phyloP scores from a whole-genome alignment of 2,329 filamentous ascomycete genomes.

The Fusarium luffae region DNA sequence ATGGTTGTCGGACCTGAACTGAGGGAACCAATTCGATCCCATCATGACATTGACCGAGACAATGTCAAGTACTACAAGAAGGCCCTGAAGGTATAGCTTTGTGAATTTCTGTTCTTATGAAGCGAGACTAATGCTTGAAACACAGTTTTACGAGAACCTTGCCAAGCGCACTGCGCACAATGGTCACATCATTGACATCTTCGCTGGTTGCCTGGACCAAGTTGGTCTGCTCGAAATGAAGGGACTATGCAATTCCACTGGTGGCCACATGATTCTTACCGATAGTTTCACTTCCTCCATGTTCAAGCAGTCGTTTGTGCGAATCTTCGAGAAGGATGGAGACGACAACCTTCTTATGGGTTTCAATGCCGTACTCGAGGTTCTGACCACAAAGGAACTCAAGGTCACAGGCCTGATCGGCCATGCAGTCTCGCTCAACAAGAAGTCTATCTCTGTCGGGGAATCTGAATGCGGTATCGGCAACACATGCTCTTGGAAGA shows the following conservation, averaged over 20 bases:
- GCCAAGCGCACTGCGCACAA: slow-evolving; percentile 96
- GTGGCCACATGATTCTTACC: slow-evolving; percentile 97
- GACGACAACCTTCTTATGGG: slow-evolving; percentile 97
- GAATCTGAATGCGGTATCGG: slow-evolving; percentile 99
- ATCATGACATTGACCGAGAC: slow-evolving; percentile 98
- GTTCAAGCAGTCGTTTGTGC: slow-evolving; percentile 98
- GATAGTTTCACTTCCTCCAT: slow-evolving; percentile 99
- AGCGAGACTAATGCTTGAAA: slow-evolving; percentile 41
- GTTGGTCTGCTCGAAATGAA: slow-evolving; percentile 99
- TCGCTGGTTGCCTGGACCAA: slow-evolving; percentile 96
- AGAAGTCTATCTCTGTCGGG: slow-evolving; percentile 95
- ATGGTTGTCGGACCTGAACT: slow-evolving; percentile 97
- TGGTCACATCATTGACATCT: slow-evolving; percentile 96
- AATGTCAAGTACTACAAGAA: slow-evolving; percentile 99
- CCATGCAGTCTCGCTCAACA: slow-evolving; percentile 95
- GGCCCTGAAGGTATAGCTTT: slow-evolving; percentile 79
- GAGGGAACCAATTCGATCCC: slow-evolving; percentile 94
- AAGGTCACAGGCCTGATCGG: slow-evolving; percentile 98
- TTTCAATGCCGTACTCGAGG: slow-evolving; percentile 96
- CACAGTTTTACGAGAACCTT: slow-evolving; percentile 90
- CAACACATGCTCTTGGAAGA: slow-evolving; percentile 99
- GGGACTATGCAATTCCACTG: slow-evolving; percentile 92
- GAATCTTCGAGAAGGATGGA: slow-evolving; percentile 96
- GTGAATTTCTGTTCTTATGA: neutral
- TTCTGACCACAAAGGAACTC: slow-evolving; percentile 95